Evolutionary conservation across 371 early-diverging fungal genomes (phyloP).

Genomic region (Mortierella sp.): DNA sequence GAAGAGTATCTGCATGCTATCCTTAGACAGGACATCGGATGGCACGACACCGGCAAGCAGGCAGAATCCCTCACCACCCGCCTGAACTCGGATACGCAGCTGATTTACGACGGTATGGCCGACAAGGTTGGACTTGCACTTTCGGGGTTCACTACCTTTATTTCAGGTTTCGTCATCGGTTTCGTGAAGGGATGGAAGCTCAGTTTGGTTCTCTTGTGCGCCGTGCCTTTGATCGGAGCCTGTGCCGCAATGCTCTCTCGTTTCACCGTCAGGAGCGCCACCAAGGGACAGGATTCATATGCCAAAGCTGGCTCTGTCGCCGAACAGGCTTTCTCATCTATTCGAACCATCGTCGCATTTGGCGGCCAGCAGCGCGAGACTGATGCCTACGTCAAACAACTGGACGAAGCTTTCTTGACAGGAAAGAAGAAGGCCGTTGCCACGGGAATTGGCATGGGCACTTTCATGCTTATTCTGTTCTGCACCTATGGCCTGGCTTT

Average conservation of each 20-base stretch:
- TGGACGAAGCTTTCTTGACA: constrained; percentile 60
- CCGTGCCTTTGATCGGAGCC: constrained; percentile 69
- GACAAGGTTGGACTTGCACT: constrained; percentile 85
- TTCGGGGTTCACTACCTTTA: constrained; percentile 75
- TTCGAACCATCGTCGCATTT: constrained; percentile 90
- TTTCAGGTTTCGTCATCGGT: constrained; percentile 88
- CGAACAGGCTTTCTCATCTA: constrained; percentile 85
- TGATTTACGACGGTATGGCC: constrained; percentile 85
- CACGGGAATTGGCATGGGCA: constrained; percentile 68
- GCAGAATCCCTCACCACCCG: constrained; percentile 78
- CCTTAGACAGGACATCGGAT: constrained; percentile 89
- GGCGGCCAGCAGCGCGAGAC: constrained; percentile 78
- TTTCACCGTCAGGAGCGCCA: constrained; percentile 66
- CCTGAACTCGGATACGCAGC: constrained; percentile 78
- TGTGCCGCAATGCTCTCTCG: constrained; percentile 75
- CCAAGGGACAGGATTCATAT: constrained; percentile 64
- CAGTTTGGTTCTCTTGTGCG: constrained; percentile 81
- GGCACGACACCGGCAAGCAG: constrained; percentile 85
- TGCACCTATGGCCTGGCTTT: constrained; percentile 80
- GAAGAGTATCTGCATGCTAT: constrained; percentile 77
- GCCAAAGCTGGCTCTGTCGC: constrained; percentile 85
- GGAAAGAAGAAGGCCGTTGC: constrained; percentile 62
- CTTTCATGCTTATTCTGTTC: constrained; percentile 76
- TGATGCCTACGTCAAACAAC: constrained; percentile 64
- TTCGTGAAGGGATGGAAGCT: constrained; percentile 89